Percentiles rank a stretch among this genome's conserved stretches.
These are phyloP conservation scores for Plectranthus barbatus DNA, from an alignment of 257 asterid genomes.

Conservation along the genomic window DNA sequence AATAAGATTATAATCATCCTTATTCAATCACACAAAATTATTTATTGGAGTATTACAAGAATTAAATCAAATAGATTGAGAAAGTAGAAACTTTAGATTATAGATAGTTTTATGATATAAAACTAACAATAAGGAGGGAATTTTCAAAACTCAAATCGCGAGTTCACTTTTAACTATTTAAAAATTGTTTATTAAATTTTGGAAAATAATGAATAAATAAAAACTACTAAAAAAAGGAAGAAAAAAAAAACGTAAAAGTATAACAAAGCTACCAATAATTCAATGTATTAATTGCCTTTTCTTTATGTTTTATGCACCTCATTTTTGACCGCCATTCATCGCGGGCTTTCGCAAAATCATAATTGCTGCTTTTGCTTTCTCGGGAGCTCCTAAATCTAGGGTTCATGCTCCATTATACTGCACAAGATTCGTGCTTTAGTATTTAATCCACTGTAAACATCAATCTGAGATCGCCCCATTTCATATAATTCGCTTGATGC, in stretches of 20 bases:
- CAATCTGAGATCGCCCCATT: constrained; percentile 10
- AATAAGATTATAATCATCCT: not conserved
- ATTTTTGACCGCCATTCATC: constrained; percentile 56
- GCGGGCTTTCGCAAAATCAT: constrained; percentile 51
- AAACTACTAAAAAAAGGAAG: not conserved
- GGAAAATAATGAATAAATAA: not conserved
- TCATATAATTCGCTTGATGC: constrained; percentile 6
- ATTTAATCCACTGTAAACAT: not conserved
- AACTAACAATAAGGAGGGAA: not conserved
- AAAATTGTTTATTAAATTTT: constrained; percentile 12
- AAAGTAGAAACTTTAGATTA: not conserved
- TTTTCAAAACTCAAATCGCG: not conserved
- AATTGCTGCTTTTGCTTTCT: constrained; percentile 58
- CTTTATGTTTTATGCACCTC: constrained; percentile 23
- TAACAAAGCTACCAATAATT: constrained; percentile 26
- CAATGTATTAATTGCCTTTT: constrained; percentile 17
- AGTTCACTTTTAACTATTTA: not conserved
- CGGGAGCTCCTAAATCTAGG: constrained; percentile 45
- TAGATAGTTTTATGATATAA: not conserved
- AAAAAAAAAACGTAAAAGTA: not conserved
- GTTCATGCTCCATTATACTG: constrained; percentile 36
- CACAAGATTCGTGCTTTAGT: constrained; percentile 22
- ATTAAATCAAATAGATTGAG: not conserved
- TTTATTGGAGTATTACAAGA: not conserved
- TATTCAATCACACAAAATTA: not conserved